Conservation (phyloP, 2,329 filamentous ascomycete genomes). For the Aspergillus brasiliensis region DNA sequence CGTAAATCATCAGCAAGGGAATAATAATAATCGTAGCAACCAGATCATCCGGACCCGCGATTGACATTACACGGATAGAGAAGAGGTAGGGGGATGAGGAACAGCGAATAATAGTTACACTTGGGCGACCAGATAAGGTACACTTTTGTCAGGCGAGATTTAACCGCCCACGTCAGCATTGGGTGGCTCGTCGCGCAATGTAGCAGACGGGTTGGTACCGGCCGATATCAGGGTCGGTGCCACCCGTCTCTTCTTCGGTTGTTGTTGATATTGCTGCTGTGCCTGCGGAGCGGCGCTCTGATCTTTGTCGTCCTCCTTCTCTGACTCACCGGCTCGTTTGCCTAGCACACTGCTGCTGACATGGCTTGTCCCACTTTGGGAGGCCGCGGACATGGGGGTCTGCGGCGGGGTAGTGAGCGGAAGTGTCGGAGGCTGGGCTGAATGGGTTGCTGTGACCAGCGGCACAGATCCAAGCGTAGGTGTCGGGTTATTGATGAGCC, state of each 20-base stretch:
- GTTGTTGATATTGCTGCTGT: constrained; percentile 38
- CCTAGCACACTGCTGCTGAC: constrained; percentile 57
- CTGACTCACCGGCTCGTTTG: constrained; percentile 53
- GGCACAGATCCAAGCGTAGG: constrained; percentile 78
- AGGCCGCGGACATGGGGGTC: constrained; percentile 64
- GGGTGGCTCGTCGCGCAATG: constrained; percentile 11
- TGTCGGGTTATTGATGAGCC: constrained; percentile 72
- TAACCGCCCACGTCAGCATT: constrained; percentile 23
- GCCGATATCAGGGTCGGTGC: constrained; percentile 65
- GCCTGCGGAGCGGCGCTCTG: constrained; percentile 46
- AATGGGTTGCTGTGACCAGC: constrained; percentile 72
- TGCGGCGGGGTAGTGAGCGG: constrained; percentile 88
- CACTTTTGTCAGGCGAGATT: background rate
- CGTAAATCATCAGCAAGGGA: constrained; percentile 17
- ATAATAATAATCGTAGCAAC: background rate
- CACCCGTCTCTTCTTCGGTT: constrained; percentile 67
- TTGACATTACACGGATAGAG: constrained; percentile 12
- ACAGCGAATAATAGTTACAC: constrained; percentile 4
- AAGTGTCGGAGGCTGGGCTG: constrained; percentile 53
- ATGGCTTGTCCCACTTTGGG: constrained; percentile 59
- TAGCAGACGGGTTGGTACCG: constrained; percentile 20
- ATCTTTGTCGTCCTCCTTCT: constrained; percentile 46
- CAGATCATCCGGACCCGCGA: background rate
- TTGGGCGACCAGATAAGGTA: background rate
- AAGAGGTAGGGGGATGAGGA: background rate